Evolutionary conservation across 179 eudicot genomes (phyloP).

Genomic region (Carnegiea gigantea): DNA sequence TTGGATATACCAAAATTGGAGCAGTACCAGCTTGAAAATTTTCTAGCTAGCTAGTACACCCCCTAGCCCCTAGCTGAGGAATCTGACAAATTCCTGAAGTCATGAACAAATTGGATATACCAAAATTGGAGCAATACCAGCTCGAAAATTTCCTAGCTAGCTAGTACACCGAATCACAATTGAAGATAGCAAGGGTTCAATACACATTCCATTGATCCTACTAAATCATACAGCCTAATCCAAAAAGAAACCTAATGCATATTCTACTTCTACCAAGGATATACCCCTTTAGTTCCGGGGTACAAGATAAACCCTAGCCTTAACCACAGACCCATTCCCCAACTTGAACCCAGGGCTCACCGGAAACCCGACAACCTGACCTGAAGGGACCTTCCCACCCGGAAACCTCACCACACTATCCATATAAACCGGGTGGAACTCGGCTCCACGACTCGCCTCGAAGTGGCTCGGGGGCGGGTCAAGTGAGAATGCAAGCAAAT

Average conservation of each 20-base stretch:
- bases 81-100: not conserved
- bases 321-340: slow-evolving; percentile 61
- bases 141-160: not conserved
- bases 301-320: slow-evolving; percentile 74
- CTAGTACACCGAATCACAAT: not conserved
- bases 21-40: not conserved
- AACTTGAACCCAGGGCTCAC: slow-evolving; percentile 85
- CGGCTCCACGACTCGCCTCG: slow-evolving; percentile 74
- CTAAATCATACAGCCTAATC: slow-evolving; percentile 16
- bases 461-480: slow-evolving; percentile 84
- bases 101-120: not conserved
- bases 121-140: not conserved
- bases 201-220: slow-evolving; percentile 6
- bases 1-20: not conserved
- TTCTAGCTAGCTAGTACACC: not conserved
- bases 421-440: slow-evolving; percentile 71
- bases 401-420: slow-evolving; percentile 66
- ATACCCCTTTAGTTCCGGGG: slow-evolving; percentile 34
- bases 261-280: not conserved
- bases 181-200: not conserved
- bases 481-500: slow-evolving; percentile 75
- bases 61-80: too few relatives aligned
- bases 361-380: slow-evolving; percentile 67
- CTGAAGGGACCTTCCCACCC: slow-evolving; percentile 36
- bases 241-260: not conserved